Evolutionary conservation across 1,284 basidiomycete genomes (phyloP), one percentile per base, ranked within the genome.

Genomic region (Chondrostereum purpureum): DNA sequence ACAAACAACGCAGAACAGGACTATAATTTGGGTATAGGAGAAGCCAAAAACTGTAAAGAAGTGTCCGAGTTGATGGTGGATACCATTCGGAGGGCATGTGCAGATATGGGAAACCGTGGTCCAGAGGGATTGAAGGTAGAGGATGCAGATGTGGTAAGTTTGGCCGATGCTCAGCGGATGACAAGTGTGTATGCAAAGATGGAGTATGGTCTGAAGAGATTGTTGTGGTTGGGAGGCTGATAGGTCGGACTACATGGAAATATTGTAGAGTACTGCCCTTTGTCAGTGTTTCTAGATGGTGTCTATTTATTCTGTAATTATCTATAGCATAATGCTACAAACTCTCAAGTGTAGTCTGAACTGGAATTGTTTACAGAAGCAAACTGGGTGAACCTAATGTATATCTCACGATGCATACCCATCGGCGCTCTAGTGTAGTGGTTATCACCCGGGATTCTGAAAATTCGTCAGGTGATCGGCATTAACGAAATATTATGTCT

Each of bases 161-260:
- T 92, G 54, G 72, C 73, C 3, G 90, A 95, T 53, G 92, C 92
- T 1, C 81, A 86, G 62, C 75, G 77, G 49, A 79, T 83, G 67
- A 93, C 89, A 2, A 88, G 80, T 47, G 69, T 93, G 51, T 85
- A 89, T 59, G 80, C 89, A 6, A 89, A 91, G 67, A 86, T 93
- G 78, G 92, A 94, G 60, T 91, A 93, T 60, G 87, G 88, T 1
- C 72, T 93, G 49, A 94, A 93, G 72, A 72, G 90, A 52, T 68
- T 93, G 58, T 64, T 93, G 50, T 94, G 91, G 91, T 65, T 93
- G 41, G 87, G 87, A 42, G 76, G 82, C 53, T 83, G 58, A 48
- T n/a, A 41, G n/a, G n/a, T n/a, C n/a, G n/a, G n/a, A n/a, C n/a
- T 43, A 38, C 8, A 8, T 8, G 8, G 36, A 38, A 10, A 8